These are phyloP conservation scores for Anthostomella pinea DNA, from an alignment of 2,329 filamentous ascomycete species.

Conservation along the genomic window DNA sequence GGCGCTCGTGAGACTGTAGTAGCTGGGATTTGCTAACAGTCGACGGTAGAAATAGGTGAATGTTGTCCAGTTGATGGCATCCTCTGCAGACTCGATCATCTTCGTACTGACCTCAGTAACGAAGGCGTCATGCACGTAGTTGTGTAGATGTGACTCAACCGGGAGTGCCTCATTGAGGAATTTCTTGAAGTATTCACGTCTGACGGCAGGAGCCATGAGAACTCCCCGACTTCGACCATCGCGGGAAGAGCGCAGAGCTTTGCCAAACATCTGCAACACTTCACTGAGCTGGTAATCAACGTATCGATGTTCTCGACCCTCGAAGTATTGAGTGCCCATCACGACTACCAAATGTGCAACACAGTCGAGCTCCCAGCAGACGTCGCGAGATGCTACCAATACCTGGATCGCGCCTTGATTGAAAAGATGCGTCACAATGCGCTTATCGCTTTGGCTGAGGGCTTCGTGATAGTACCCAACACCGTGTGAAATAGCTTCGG, in stretches of 20 bases:
- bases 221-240: constrained; percentile 85
- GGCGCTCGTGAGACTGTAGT: constrained; percentile 85
- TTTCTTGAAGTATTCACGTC: constrained; percentile 98
- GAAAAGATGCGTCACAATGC: constrained; percentile 90
- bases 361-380: constrained; percentile 91
- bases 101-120: constrained; percentile 96
- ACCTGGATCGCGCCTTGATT: constrained; percentile 87
- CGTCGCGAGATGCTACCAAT: constrained; percentile 72
- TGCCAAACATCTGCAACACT: constrained; percentile 96
- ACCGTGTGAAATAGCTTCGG: constrained; percentile 86
- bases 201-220: constrained; percentile 93
- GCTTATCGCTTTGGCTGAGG: constrained; percentile 81
- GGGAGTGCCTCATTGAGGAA: constrained; percentile 95
- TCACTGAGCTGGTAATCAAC: constrained; percentile 94
- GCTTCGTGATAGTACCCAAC: constrained; percentile 98
- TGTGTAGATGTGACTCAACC: constrained; percentile 89
- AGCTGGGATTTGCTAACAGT: constrained; percentile 91
- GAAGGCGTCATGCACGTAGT: constrained; percentile 91
- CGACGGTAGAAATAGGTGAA: constrained; percentile 98
- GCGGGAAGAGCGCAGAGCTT: constrained; percentile 73
- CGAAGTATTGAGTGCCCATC: constrained; percentile 97
- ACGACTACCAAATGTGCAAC: constrained; percentile 89
- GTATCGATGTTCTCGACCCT: constrained; percentile 94
- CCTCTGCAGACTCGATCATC: constrained; percentile 91
- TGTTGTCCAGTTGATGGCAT: constrained; percentile 97